Evolutionary conservation across 352 stramenopile genomes (phyloP).

Genomic region (Phytopythium sindhum): DNA sequence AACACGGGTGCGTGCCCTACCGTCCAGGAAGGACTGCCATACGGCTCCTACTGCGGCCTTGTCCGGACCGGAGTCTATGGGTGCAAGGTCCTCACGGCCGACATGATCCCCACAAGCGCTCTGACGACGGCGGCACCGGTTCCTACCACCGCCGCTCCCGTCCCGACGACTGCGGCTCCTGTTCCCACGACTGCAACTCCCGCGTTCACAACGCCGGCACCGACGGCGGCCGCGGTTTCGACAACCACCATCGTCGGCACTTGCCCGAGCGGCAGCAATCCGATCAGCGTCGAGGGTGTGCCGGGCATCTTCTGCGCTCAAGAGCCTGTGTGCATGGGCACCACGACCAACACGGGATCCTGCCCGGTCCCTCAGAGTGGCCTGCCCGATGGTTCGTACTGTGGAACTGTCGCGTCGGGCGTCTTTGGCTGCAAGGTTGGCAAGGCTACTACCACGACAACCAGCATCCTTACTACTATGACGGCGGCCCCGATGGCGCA

Average conservation of each 20-base stretch:
- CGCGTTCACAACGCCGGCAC: neutral
- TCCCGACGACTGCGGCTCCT: neutral
- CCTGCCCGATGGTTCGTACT: conserved; percentile 19
- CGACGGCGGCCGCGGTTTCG: too few relatives aligned
- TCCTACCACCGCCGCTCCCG: neutral
- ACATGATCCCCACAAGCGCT: conserved; percentile 12
- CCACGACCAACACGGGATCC: conserved; percentile 7
- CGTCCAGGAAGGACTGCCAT: conserved; percentile 30
- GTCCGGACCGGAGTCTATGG: conserved; percentile 41
- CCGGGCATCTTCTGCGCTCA: conserved; percentile 18
- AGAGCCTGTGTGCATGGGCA: conserved; percentile 13
- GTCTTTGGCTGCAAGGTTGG: conserved; percentile 24
- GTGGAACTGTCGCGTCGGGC: conserved; percentile 18
- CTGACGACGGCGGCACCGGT: neutral
- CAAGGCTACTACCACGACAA: neutral
- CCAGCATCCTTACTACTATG: neutral
- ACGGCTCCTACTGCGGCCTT: conserved; percentile 38
- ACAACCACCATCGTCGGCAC: neutral
- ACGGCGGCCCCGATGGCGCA: neutral
- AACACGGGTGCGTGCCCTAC: conserved; percentile 31
- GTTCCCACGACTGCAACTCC: neutral
- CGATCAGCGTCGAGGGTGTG: conserved; percentile 11
- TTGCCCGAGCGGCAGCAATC: neutral
- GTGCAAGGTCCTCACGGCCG: conserved; percentile 31
- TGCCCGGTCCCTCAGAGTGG: conserved; percentile 13